Conservation (phyloP, 768 basidiomycete species). For the Leucosporidium scottii region DNA sequence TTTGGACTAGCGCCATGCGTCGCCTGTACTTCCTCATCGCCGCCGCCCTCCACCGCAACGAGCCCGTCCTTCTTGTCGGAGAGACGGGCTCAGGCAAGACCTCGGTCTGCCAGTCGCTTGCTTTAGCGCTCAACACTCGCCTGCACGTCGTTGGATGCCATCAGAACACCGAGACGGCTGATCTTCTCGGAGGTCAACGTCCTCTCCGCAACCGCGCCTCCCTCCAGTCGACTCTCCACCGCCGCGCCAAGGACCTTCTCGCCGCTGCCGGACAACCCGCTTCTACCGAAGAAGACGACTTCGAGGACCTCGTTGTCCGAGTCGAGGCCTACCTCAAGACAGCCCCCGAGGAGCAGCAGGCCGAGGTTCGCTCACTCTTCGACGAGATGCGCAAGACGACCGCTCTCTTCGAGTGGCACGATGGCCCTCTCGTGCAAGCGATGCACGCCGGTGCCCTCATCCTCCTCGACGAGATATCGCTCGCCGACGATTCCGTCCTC, state of each 20-base stretch:
- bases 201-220: conserved; percentile 71
- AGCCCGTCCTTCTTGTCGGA: conserved; percentile 90
- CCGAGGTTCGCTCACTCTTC: conserved; percentile 12
- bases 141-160: conserved; percentile 84
- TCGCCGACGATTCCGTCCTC: conserved; percentile 95
- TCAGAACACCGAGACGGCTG: conserved; percentile 96
- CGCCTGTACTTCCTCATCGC: conserved; percentile 75
- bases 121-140: conserved; percentile 55
- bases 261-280: background rate
- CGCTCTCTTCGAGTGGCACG: conserved; percentile 93
- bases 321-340: conserved; percentile 14
- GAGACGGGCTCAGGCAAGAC: conserved; percentile 98
- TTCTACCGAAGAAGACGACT: conserved; percentile 6
- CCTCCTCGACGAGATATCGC: conserved; percentile 89
- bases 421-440: conserved; percentile 88
- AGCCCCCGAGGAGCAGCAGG: conserved; percentile 3
- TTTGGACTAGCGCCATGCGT: conserved; percentile 93
- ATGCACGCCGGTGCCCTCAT: conserved; percentile 81
- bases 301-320: conserved; percentile 30
- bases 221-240: conserved; percentile 48
- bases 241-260: background rate
- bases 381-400: conserved; percentile 50
- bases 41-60: conserved; percentile 79
- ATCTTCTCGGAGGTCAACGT: conserved; percentile 85
- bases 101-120: conserved; percentile 85